Base-by-base conservation (phyloP, 257 asterid species). In the Nyctanthes arbortristis region DNA sequence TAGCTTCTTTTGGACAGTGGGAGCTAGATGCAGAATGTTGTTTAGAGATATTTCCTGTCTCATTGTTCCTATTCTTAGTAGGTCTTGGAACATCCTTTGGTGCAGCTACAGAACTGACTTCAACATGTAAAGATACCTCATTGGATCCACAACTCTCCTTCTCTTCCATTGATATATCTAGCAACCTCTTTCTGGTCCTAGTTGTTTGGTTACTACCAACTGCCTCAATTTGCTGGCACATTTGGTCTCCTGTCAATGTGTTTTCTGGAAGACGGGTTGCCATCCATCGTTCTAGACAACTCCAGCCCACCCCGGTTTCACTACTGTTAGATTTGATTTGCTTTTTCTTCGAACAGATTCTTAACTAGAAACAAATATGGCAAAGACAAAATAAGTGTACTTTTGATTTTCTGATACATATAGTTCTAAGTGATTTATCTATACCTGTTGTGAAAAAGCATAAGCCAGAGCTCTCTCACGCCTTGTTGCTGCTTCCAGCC, bases 251-350 rank as follows among this genome's bases (percentile, higher is more conserved):
- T 7, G 45, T 45, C 27, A 72, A 36, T 14, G 37, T 64, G 10
- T 36, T 71, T 33, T 82, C 88, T 0, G 85, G 80, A 59, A 78
- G 82, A 28, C 91, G 85, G 25, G 88, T 80, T 2, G 91, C 91
- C 91, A 85, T 85, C 91, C 91, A 85, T 35, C 88, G 78, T 33
- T 82, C 88, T 47, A 85, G 83, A 88, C 91, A 82, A 77, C 75
- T 80, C 85, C 84, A 81, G 12, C 84, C 85, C 71, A 70, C 68
- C 65, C 81, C 80, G 4, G 62, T 59, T 18, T 78, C 88, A 2
- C 70, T 65, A 11, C 73, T 61, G 9, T 61, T 75, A 32, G 61
- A 43, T 16, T 18, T 43, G 66, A 58, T 69, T 34, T 75, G 66
- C 61, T 80, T 83, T 77, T 77, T 82, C 74, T 74, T 84, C 1